phyloP scores from a whole-genome alignment of 257 asterid species.

The Forsythia viridissima region DNA sequence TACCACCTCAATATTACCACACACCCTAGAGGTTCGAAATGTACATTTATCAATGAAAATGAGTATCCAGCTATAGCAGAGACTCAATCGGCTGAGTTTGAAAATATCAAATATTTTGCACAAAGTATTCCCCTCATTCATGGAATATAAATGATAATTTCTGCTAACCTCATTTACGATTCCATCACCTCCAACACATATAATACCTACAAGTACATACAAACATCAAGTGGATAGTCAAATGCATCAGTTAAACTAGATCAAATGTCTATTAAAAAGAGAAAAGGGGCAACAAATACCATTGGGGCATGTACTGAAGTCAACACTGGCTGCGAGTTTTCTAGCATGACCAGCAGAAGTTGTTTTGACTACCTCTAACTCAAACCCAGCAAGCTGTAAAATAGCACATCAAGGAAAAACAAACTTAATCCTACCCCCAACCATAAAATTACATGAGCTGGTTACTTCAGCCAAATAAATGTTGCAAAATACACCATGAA shows the following conservation, averaged over 20 bases:
- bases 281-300: constrained; percentile 49
- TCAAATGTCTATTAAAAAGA: constrained; percentile 10
- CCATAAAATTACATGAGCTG: not conserved
- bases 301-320: constrained; percentile 92
- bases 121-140: constrained; percentile 19
- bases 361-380: constrained; percentile 89
- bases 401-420: constrained; percentile 18
- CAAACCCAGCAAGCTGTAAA: constrained; percentile 93
- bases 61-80: not conserved
- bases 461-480: not conserved
- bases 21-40: not conserved
- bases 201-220: constrained; percentile 66
- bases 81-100: constrained; percentile 4
- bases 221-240: constrained; percentile 25
- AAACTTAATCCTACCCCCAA: constrained; percentile 6
- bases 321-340: constrained; percentile 85
- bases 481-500: not conserved
- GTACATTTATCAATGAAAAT: not conserved
- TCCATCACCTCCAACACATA: constrained; percentile 99
- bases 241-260: constrained; percentile 16
- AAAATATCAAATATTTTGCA: constrained; percentile 13
- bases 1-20: too few species aligned
- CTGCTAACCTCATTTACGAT: constrained; percentile 85
- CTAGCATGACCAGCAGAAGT: constrained; percentile 98
- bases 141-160: constrained; percentile 13